Conservation (phyloP, 441 rosid species). For the Populus hybrid region DNA sequence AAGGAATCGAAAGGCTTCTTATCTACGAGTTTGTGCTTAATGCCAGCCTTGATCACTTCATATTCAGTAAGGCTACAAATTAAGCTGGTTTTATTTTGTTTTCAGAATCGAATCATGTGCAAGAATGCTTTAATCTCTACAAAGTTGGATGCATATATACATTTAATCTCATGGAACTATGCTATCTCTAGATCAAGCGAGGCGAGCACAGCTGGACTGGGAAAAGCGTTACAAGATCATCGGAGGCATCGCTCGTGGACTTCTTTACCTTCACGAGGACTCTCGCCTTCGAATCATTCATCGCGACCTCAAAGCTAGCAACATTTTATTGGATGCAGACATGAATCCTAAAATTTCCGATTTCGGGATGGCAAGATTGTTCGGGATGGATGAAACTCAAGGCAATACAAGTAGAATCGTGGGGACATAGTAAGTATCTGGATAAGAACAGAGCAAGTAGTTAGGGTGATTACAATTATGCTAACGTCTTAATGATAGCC, state of each 20-base stretch:
- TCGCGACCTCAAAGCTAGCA: constrained; percentile 16
- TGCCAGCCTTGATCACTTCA: constrained; percentile 42
- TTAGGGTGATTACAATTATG: not conserved
- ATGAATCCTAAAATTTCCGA: constrained; percentile 23
- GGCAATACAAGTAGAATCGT: constrained; percentile 14
- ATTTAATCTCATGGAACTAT: not conserved
- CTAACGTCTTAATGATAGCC: not conserved
- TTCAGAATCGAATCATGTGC: not conserved
- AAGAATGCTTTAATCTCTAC: too few species aligned
- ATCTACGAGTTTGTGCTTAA: constrained; percentile 41
- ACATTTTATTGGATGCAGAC: constrained; percentile 7
- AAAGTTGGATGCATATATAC: too few species aligned
- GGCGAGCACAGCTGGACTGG: constrained; percentile 8
- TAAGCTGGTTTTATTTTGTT: not conserved
- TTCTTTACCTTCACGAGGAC: constrained; percentile 23
- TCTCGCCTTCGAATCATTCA: not conserved
- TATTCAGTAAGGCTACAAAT: constrained; percentile 26
- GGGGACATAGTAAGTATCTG: constrained; percentile 23
- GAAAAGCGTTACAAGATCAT: constrained; percentile 21
- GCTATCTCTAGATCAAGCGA: constrained; percentile 15
- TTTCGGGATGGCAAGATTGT: constrained; percentile 27
- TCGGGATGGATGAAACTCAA: constrained; percentile 20
- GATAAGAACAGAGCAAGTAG: not conserved
- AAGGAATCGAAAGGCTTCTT: constrained; percentile 37
- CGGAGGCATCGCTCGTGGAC: constrained; percentile 25